These are phyloP conservation scores for Alternaria ethzedia DNA, from an alignment of 2,329 filamentous ascomycete genomes.

Conservation along the genomic window DNA sequence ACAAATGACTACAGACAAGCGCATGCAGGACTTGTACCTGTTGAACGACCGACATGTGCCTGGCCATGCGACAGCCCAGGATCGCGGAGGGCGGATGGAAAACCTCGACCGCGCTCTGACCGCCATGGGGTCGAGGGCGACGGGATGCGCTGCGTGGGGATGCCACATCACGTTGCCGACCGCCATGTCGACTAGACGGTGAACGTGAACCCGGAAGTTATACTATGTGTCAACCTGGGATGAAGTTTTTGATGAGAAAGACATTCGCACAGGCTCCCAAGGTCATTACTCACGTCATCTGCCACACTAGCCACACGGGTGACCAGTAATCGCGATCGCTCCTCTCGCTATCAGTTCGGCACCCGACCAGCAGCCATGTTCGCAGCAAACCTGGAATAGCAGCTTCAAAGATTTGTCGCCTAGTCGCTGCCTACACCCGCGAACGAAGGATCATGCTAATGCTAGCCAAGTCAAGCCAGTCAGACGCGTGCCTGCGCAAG, in stretches of 20 bases:
- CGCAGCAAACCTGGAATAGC: background rate
- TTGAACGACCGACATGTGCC: constrained; percentile 5
- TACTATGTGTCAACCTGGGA: background rate
- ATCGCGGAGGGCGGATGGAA: constrained; percentile 13
- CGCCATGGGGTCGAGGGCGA: constrained; percentile 12
- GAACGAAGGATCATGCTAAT: background rate
- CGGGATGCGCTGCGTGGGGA: constrained; percentile 12
- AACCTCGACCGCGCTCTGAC: constrained; percentile 16
- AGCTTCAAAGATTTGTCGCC: background rate
- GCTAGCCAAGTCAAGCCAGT: background rate
- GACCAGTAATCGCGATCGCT: background rate
- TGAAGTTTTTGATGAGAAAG: background rate
- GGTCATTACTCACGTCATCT: constrained; percentile 3
- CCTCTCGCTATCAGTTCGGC: background rate
- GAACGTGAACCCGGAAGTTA: background rate
- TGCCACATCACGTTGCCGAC: constrained; percentile 17
- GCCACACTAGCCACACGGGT: background rate
- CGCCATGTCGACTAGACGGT: constrained; percentile 12
- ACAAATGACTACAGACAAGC: constrained; percentile 9
- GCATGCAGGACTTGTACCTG: constrained; percentile 3
- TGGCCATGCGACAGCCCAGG: constrained; percentile 5
- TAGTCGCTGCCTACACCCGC: background rate
- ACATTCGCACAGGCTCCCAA: background rate
- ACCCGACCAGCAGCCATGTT: constrained; percentile 5
- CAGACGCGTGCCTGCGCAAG: constrained; percentile 7